A percentile compares a stretch with the other conserved stretches of the same genome.
Evolutionary conservation across 139 green algal species (phyloP).

Genomic region (Haematococcus lacustris): DNA sequence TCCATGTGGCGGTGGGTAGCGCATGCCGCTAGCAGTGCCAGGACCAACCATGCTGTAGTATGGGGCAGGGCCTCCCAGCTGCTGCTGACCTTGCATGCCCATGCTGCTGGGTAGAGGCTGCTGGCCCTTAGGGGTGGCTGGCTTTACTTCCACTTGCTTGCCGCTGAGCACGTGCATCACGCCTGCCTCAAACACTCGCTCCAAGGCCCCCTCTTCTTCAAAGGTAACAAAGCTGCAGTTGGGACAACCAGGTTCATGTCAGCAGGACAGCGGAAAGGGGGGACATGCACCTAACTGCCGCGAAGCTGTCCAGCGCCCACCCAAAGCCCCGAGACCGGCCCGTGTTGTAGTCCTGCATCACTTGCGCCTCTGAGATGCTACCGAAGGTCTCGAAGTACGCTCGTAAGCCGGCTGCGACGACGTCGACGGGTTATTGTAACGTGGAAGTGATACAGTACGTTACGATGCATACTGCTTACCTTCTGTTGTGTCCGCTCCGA

Average conservation of each 20-base stretch:
- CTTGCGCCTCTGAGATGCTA: slow-evolving; percentile 63
- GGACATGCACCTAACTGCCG: neutral
- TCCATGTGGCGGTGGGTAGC: too few species aligned
- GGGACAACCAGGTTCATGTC: neutral
- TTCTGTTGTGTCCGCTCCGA: slow-evolving; percentile 73
- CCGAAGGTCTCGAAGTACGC: slow-evolving; percentile 84
- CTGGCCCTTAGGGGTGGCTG: slow-evolving; percentile 68
- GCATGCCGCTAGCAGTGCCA: neutral
- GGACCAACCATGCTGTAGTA: neutral
- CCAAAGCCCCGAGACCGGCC: slow-evolving; percentile 71
- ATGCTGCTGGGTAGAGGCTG: too few species aligned
- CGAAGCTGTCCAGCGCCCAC: slow-evolving; percentile 22
- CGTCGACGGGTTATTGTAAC: neutral
- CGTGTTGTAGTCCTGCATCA: slow-evolving; percentile 79
- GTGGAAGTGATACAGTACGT: neutral
- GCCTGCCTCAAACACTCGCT: slow-evolving; percentile 54
- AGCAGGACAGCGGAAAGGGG: neutral
- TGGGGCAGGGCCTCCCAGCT: neutral
- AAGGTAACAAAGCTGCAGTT: slow-evolving; percentile 76
- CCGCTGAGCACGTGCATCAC: slow-evolving; percentile 64
- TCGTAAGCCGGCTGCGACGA: slow-evolving; percentile 48
- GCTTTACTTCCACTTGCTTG: slow-evolving; percentile 77
- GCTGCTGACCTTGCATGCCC: too few species aligned
- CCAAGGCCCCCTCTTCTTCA: slow-evolving; percentile 58
- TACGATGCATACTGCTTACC: slow-evolving; percentile 23